Evolutionary conservation across 495 filamentous ascomycete genomes (phyloP).

Genomic region (Letharia lupina): DNA sequence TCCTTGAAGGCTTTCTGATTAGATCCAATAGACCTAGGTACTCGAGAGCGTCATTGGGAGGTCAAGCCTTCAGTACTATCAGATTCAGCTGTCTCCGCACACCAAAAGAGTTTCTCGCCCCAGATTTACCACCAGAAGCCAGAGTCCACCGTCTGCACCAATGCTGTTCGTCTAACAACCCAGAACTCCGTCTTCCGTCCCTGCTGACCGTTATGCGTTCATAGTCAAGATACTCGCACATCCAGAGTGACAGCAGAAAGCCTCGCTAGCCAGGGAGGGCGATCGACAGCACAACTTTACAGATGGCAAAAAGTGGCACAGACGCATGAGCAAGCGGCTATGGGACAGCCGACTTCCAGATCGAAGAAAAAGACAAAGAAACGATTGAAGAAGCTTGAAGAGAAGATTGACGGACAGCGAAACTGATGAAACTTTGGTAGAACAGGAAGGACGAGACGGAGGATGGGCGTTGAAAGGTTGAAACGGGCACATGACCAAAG

Average conservation of each 20-base stretch:
- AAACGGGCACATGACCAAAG: background rate
- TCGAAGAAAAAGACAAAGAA: background rate
- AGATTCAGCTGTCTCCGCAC: background rate
- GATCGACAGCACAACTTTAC: background rate
- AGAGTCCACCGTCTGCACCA: background rate
- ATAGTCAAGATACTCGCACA: background rate
- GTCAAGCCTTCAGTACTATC: background rate
- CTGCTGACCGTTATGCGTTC: background rate
- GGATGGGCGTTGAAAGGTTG: background rate
- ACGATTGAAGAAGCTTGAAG: background rate
- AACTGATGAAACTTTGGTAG: background rate
- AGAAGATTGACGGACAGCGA: background rate
- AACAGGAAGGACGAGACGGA: background rate
- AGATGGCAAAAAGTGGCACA: background rate
- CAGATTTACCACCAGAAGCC: background rate
- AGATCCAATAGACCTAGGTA: background rate
- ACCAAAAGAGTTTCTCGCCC: background rate
- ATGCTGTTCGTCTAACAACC: background rate
- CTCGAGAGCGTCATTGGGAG: background rate
- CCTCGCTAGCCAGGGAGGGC: background rate
- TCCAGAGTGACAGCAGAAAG: background rate
- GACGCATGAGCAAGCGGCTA: conserved; percentile 5
- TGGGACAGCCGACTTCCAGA: background rate
- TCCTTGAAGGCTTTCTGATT: background rate
- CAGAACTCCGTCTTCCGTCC: background rate